Evolutionary conservation across 2,329 filamentous ascomycete genomes (phyloP), one percentile per base, ranked within the genome.

Genomic region (Pseudophaeomoniella oleicola): DNA sequence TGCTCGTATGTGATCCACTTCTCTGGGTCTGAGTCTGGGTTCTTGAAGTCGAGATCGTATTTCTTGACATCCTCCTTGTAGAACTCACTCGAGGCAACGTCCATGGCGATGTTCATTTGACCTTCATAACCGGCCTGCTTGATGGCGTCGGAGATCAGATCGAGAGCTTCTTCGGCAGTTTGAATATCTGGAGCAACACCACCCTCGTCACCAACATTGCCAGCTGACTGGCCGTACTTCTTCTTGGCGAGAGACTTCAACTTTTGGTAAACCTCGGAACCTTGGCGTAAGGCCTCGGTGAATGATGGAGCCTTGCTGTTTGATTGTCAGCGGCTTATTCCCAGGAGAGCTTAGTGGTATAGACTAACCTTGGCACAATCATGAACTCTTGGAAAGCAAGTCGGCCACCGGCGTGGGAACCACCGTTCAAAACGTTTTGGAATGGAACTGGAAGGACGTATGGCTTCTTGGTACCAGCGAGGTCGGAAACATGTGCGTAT

Each of bases 31-130:
- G 81, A 90, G 46, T 96, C 81, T 56, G 90, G 88, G 78, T 98
- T 98, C 84, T 98, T 96, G 84, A 96, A 98, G 80, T 96, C 90
- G 48, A 98, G 75, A 60, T 98, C 90, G 76, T 98, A 98, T 75
- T 96, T 96, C 82, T 96, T 94, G 61, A 69, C 88, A 36, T 90
- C 84, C 55, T 71, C 65, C 72, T 96, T 96, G 81, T 98, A 98
- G 76, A 98, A 98, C 67, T 98, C 90, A 72, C 83, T 93, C 48
- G 90, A 94, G 48, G 90, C 90, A 59, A 96, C 88, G 57, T 98
- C 90, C 86, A 98, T 93, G 60, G 90, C 90, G 55, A 98, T 98
- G 65, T 93, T 84, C 63, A 98, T 79, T 74, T 90, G 72, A 64
- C 88, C 90, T 41, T 81, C 86, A 74, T 98, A 96, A 50, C 90